Evolutionary conservation across 2,329 filamentous ascomycete species (phyloP), one percentile per base, ranked within the genome.

Genomic region (Stagonosporopsis rhizophila): DNA sequence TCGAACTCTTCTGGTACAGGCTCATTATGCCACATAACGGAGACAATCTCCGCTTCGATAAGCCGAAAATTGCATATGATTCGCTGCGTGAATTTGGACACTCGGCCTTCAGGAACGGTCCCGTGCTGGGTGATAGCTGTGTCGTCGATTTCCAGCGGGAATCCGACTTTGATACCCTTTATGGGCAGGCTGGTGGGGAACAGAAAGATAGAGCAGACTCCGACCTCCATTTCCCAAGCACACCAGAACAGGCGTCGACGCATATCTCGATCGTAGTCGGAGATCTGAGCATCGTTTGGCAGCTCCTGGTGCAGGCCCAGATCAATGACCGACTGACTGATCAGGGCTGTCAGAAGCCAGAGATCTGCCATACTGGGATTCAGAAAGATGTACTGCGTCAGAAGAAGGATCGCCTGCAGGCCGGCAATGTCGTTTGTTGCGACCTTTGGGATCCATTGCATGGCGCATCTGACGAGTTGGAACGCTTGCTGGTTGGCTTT

Each of bases 191-290:
- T 71, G 9, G 69, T 67, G 2, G 70, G 71, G 5, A 70, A 68
- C 11, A 71, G 39, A 22, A 75, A 75, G 38, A 72, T 71, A 23
- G 65, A 70, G 40, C 71, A 74, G 1, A 75, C 73, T 7, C 70
- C 70, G 15, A 73, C 70, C 46, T 75, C 73, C 73, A 75, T 75
- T 40, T 75, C 73, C 72, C 72, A 75, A 14, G 72, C 72, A 40
- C 68, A 72, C 73, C 73, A 75, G 23, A 75, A 75, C 35, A 75
- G 46, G 15, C 73, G 70, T 23, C 73, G 66, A n/a, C 73, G 64
- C 71, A 74, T 74, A 41, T 75, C 73, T n/a, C 73, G 71, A 44
- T 72, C 57, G 39, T 70, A 72, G 6, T 65, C 55, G 2, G 69
- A 65, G 11, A 75, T 61, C 6, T 42, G 58, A 15, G 59, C 27